Evolutionary conservation across 768 basidiomycete genomes (phyloP), one percentile per base, ranked within the genome.

Genomic region (Suillus spraguei): DNA sequence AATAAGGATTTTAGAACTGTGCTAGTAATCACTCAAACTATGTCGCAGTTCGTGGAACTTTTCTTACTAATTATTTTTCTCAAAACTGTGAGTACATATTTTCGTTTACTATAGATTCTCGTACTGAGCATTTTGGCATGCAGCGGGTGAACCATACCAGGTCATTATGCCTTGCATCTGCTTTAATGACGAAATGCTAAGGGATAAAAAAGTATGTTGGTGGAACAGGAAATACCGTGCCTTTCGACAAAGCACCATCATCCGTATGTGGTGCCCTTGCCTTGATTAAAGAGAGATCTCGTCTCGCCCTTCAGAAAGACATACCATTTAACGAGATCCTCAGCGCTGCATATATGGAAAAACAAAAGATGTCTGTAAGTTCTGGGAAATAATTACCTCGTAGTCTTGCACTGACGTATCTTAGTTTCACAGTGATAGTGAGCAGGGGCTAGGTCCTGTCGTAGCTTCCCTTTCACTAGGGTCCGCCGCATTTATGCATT

Each of bases 31-130:
- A 56, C 44, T 32, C 5, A 35, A 42, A 42, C 64, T 67, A 22
- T 70, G 42, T 44, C 35, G 50, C 46, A 93, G 91, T 85, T 68
- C 85, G 90, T 47, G 92, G 92, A 8, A 72, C 81, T 4, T 74
- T 93, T 4, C 76, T 94, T 56, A 89, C 92, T 5, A 89, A 91
- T 69, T 94, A 94, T 69, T 94, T 94, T 68, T 93, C 92, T 16
- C 92, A 94, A 66, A 94, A 94, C 63, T 85, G 92, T 91, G 71
- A 71, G 87, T 75, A 22, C 60, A 6, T n/a, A 22, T 50, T 6
- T 14, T 17, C 20, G 8, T 41, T 63, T 5, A 1, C 20, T n/a
- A 28, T 33, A 36, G 13, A 35, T 61, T 59, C 44, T 41, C 42
- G 13, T 20, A 50, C 42, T 55, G 4, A 64, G 38, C 22, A 56